Base-by-base conservation (phyloP, 306 rosid species). In the Datisca glomerata region DNA sequence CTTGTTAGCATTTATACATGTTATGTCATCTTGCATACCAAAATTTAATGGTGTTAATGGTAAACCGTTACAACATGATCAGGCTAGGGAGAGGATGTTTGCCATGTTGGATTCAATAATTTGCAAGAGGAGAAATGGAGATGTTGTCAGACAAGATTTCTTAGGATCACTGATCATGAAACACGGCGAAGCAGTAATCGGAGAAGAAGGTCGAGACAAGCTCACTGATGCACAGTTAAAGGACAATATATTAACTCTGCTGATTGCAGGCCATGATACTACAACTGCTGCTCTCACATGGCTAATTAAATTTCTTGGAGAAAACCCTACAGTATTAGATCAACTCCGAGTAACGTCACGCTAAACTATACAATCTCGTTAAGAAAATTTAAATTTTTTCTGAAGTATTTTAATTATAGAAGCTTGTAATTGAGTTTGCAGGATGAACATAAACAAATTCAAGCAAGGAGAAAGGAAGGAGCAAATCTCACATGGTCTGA, bases 201-300 rank as follows among this genome's bases (percentile, higher is more conserved):
- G 42, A 46, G 64, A 53, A 54, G 60, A 62, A 1, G 61, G 70
- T 64, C 78, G 72, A 55, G 68, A 85, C 15, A 85, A 80, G 57
- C 80, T 85, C 21, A 69, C 85, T 24, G 89, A 85, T 38, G 51
- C 56, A 49, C 96, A 85, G 42, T 38, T 85, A 75, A 85, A 80
- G 49, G 96, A 85, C 75, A 85, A 85, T 28, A 66, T 80, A 35
- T 34, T 80, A 25, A 85, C 96, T 48, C 57, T 80, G 47, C 65
- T 85, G 19, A 72, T 85, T 62, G 96, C 96, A 27, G 96, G 96
- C 8, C 93, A 85, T 59, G 96, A 80, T 41, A 80, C 96, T 25
- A 85, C 96, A 7, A 85, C 96, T 31, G 96, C 93, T 54, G 93
- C 74, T 54, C 96, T 85, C 37, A 80, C 96, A 13, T 85, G 93